These are phyloP conservation scores for Lodderomyces oxycetoniae DNA, from an alignment of 1,139 yeast species.

Conservation along the genomic window DNA sequence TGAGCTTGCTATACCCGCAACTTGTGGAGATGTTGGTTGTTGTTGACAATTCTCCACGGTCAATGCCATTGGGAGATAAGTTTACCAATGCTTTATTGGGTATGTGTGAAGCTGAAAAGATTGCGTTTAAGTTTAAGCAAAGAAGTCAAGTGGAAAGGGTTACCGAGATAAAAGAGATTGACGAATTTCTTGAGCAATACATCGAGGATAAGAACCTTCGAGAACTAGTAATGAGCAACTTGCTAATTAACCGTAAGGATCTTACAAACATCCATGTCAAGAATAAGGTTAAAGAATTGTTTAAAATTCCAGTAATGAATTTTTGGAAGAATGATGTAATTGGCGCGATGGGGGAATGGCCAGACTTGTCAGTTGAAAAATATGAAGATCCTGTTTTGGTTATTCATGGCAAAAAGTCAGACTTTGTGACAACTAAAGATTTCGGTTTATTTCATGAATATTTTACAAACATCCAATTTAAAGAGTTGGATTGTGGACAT, in stretches of 20 bases:
- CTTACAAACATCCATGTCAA: constrained; percentile 3
- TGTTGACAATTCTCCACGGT: constrained; percentile 46
- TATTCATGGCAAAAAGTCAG: constrained; percentile 38
- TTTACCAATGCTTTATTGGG: constrained; percentile 28
- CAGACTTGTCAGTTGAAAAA: constrained; percentile 17
- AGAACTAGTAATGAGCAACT: constrained; percentile 28
- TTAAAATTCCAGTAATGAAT: constrained; percentile 25
- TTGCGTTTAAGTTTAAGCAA: constrained; percentile 3
- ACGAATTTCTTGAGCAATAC: constrained; percentile 18
- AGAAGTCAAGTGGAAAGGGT: constrained; percentile 7
- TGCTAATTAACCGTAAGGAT: constrained; percentile 18
- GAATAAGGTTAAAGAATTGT: constrained; percentile 18
- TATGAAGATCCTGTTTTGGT: constrained; percentile 39
- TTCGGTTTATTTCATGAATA: constrained; percentile 28
- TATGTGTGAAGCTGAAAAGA: constrained; percentile 29
- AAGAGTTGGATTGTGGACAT: constrained; percentile 41
- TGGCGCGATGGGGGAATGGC: constrained; percentile 41
- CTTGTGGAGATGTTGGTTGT: constrained; percentile 36
- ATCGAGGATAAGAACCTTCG: constrained; percentile 24
- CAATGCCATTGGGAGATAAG: constrained; percentile 20
- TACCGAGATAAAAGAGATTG: constrained; percentile 12
- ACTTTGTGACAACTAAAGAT: constrained; percentile 32
- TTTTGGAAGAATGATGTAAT: constrained; percentile 26
- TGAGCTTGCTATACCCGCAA: constrained; percentile 36
- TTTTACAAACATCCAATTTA: constrained; percentile 28